Evolutionary conservation across 2,329 filamentous ascomycete species (phyloP), one percentile per base, ranked within the genome.

Genomic region (Xylariaceae sp.): DNA sequence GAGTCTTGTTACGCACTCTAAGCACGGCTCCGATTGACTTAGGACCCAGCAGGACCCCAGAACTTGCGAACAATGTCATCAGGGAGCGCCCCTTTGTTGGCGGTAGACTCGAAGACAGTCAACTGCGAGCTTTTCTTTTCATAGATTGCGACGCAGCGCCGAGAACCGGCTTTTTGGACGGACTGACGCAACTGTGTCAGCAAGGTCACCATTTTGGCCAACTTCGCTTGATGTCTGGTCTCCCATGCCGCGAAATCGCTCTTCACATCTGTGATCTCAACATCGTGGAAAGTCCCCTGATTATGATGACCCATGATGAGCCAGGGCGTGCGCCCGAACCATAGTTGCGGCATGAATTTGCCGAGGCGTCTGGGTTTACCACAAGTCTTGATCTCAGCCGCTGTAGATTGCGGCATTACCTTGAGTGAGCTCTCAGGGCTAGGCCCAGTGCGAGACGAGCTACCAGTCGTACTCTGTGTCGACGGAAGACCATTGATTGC

Each of bases 241-340:
- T 48, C 46, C 40, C 46, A 48, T 14, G 17, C 33, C 14, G 7
- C 6, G 18, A 48, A 48, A 6, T 39, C 14, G 15, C 5, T 11
- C 15, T 27, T 14, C 5, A 14, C 36, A n/a, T 44, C 30, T 5
- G 3, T 18, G n/a, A 44, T 41, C 0, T 19, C 14, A n/a, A 41
- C 17, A 14, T 11, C 30, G 19, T 41, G 11, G 33, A 49, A 40
- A 17, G 18, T 45, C 36, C 38, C 42, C 12, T 18, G 3, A 2
- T 9, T 7, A 12, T 42, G 47, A 31, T 15, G 7, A 32, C 48
- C 58, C 14, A 44, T 35, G 31, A 57, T 53, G 22, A 62, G 49
- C 43, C 48, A 54, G 11, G 52, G 53, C 4, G 57, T 59, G 27
- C 55, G 46, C 32, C 58, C 57, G 45, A 62, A 60, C 58, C 58